Conservation (phyloP, 176 grass and related monocot species). For the Leersia perrieri region DNA sequence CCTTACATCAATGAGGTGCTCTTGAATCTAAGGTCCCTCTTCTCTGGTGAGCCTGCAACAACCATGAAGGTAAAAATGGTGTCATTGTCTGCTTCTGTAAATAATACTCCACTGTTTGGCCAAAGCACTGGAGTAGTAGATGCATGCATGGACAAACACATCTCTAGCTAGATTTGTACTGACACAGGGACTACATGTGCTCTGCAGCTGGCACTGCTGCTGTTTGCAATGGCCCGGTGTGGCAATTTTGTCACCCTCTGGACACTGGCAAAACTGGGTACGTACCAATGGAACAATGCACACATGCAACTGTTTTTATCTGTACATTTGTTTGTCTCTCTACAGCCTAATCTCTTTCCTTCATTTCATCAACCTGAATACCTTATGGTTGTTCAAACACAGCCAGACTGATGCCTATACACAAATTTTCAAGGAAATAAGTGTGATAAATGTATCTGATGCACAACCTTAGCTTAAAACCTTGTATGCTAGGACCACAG, state of each 20-base stretch:
- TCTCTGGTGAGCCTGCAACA: constrained; percentile 85
- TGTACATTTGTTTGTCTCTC: background rate
- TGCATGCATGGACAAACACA: background rate
- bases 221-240: constrained; percentile 92
- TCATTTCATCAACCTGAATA: constrained; percentile 6
- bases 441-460: background rate
- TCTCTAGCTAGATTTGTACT: constrained; percentile 41
- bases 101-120: background rate
- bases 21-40: constrained; percentile 62
- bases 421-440: background rate
- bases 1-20: constrained; percentile 92
- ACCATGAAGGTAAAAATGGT: constrained; percentile 76
- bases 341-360: background rate
- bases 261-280: constrained; percentile 81
- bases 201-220: constrained; percentile 72
- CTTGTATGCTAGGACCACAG: constrained; percentile 21
- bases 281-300: constrained; percentile 16
- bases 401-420: background rate
- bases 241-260: constrained; percentile 78
- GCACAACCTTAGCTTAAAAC: background rate
- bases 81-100: background rate
- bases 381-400: background rate
- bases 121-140: background rate
- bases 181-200: constrained; percentile 42
- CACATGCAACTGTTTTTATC: background rate